Conservation (phyloP, 1,284 basidiomycete species). For the Malassezia sp. region DNA sequence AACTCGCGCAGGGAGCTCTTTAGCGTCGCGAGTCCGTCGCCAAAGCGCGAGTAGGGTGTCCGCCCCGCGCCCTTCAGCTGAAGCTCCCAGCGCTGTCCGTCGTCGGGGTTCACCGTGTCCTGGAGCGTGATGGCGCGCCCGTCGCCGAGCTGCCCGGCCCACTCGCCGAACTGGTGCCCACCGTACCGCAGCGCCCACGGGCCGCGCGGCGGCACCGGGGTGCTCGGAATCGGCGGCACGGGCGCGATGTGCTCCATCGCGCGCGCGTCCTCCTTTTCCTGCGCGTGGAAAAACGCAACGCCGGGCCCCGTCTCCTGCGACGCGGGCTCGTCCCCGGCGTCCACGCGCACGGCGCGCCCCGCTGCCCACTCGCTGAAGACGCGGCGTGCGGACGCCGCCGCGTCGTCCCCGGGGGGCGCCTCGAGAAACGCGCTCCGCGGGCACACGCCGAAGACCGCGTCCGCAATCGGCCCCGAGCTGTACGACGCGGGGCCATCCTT, state of each 20-base stretch:
- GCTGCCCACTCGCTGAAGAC: constrained; percentile 15
- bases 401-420: background rate
- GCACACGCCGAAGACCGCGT: background rate
- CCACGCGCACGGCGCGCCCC: constrained; percentile 10
- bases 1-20: constrained; percentile 84
- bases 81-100: constrained; percentile 53
- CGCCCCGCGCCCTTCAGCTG: constrained; percentile 89
- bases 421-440: constrained; percentile 1
- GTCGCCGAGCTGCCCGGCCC: constrained; percentile 94
- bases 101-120: constrained; percentile 56
- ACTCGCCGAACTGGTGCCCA: constrained; percentile 67
- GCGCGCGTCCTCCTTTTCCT: background rate
- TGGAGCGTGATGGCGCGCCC: constrained; percentile 75
- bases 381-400: constrained; percentile 7
- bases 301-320: constrained; percentile 15
- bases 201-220: constrained; percentile 13
- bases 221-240: background rate
- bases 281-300: constrained; percentile 19
- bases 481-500: constrained; percentile 34
- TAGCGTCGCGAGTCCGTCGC: constrained; percentile 84
- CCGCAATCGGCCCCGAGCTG: constrained; percentile 33
- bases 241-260: background rate
- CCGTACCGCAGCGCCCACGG: constrained; percentile 41
- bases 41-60: constrained; percentile 79
- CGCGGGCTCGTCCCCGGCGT: constrained; percentile 6